Conservation (phyloP, 257 asterid genomes). For the Solanum pimpinellifolium region DNA sequence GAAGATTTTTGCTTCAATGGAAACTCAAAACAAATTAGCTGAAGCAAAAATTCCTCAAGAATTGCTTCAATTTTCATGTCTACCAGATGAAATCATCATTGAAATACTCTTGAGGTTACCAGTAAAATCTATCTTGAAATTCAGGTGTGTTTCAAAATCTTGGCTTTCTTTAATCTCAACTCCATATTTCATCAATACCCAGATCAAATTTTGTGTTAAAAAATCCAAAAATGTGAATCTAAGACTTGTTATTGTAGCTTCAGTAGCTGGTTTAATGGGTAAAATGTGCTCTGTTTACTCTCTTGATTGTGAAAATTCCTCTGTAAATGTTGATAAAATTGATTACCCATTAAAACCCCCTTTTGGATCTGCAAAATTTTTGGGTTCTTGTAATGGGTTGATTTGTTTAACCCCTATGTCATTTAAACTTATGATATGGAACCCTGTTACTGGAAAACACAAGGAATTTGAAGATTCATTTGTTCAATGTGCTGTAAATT, state of each 20-base stretch:
- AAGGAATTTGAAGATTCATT: conserved; percentile 27
- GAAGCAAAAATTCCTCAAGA: neutral
- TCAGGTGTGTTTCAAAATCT: conserved; percentile 39
- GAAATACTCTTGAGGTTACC: conserved; percentile 46
- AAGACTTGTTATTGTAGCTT: conserved; percentile 3
- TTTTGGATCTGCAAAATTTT: neutral
- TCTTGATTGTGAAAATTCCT: conserved; percentile 10
- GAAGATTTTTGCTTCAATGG: neutral
- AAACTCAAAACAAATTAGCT: neutral
- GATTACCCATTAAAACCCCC: neutral
- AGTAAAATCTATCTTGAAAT: conserved; percentile 26
- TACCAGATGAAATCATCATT: conserved; percentile 38
- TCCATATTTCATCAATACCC: conserved; percentile 22
- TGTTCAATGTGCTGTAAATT: neutral
- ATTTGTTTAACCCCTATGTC: conserved; percentile 17
- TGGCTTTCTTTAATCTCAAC: conserved; percentile 37
- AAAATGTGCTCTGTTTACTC: conserved; percentile 23
- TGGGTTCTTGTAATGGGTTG: conserved; percentile 54
- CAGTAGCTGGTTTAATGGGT: neutral
- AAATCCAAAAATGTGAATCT: neutral
- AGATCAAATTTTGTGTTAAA: conserved; percentile 3
- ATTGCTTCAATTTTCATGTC: neutral
- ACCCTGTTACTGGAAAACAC: conserved; percentile 30
- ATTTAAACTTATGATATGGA: conserved; percentile 26
- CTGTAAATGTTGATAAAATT: neutral